phyloP scores from a whole-genome alignment of 108 stramenopile genomes.

The Stephanodiscus triporus region DNA sequence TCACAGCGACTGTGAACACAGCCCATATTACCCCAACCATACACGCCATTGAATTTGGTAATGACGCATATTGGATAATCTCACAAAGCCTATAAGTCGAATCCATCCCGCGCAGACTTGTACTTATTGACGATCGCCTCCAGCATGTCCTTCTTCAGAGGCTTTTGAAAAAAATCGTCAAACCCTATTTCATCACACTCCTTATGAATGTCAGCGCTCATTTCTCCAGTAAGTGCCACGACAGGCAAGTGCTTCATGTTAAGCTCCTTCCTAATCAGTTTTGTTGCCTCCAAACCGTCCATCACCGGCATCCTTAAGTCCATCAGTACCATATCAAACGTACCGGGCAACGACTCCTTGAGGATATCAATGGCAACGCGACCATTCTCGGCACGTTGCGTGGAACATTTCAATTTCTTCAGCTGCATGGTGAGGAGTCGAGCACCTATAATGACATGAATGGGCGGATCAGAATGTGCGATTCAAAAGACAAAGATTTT shows the following conservation, averaged over 20 bases:
- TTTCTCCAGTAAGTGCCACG: slow-evolving; percentile 38
- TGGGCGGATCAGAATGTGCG: background rate
- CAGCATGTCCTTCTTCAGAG: slow-evolving; percentile 9
- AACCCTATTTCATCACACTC: slow-evolving; percentile 40
- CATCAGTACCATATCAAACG: slow-evolving; percentile 54
- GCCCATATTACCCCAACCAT: too few species aligned
- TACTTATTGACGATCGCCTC: background rate
- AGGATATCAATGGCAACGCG: slow-evolving; percentile 52
- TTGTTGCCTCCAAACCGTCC: slow-evolving; percentile 61
- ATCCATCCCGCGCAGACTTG: background rate
- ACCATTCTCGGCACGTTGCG: slow-evolving; percentile 52
- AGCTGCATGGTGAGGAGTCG: slow-evolving; percentile 36
- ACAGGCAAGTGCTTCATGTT: slow-evolving; percentile 34
- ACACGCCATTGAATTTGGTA: too few species aligned
- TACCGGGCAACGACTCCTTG: slow-evolving; percentile 22
- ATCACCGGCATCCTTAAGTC: slow-evolving; percentile 66
- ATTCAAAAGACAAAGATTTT: background rate
- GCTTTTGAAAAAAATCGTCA: slow-evolving; percentile 31
- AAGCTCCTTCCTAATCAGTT: slow-evolving; percentile 32
- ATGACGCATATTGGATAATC: too few species aligned
- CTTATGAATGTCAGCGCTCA: slow-evolving; percentile 15
- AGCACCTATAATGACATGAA: slow-evolving; percentile 15
- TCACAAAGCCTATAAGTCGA: background rate
- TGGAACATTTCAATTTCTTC: slow-evolving; percentile 36
- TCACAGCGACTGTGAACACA: too few species aligned